These are phyloP conservation scores for Hanseniaspora thailandica DNA, from an alignment of 805 yeast genomes.

Conservation along the genomic window DNA sequence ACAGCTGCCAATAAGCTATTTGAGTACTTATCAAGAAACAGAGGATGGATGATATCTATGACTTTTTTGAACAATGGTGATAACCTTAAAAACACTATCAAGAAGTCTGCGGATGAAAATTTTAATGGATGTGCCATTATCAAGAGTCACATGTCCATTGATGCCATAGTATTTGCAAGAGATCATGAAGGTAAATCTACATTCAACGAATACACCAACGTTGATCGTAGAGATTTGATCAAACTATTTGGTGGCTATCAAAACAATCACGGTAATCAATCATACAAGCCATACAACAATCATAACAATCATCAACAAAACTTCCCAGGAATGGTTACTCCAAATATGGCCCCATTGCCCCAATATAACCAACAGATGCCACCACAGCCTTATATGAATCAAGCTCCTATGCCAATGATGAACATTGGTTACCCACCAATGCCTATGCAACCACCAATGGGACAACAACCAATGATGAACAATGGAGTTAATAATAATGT, in stretches of 20 bases:
- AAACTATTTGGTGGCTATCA: conserved; percentile 25
- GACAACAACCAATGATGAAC: conserved; percentile 20
- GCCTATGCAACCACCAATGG: conserved; percentile 20
- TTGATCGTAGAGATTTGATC: conserved; percentile 57
- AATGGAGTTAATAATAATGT: conserved; percentile 26
- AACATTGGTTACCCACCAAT: conserved; percentile 15
- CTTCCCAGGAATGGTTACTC: conserved; percentile 16
- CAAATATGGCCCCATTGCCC: conserved; percentile 10
- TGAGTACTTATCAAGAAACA: conserved; percentile 30
- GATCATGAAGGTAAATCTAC: conserved; percentile 60
- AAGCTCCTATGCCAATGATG: background rate
- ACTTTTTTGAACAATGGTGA: conserved; percentile 35
- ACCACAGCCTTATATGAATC: conserved; percentile 15
- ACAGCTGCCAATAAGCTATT: conserved; percentile 34
- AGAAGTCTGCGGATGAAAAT: conserved; percentile 73
- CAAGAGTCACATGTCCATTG: conserved; percentile 43
- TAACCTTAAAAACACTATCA: conserved; percentile 39
- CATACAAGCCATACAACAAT: conserved; percentile 9
- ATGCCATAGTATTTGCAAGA: conserved; percentile 60
- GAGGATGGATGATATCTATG: conserved; percentile 34
- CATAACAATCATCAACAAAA: conserved; percentile 14
- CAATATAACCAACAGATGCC: conserved; percentile 18
- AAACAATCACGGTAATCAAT: conserved; percentile 5
- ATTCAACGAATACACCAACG: conserved; percentile 69
- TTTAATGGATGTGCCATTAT: conserved; percentile 59